Evolutionary conservation across 257 asterid species (phyloP), one percentile per base, ranked within the genome.

Genomic region (Capsicum pubescens): DNA sequence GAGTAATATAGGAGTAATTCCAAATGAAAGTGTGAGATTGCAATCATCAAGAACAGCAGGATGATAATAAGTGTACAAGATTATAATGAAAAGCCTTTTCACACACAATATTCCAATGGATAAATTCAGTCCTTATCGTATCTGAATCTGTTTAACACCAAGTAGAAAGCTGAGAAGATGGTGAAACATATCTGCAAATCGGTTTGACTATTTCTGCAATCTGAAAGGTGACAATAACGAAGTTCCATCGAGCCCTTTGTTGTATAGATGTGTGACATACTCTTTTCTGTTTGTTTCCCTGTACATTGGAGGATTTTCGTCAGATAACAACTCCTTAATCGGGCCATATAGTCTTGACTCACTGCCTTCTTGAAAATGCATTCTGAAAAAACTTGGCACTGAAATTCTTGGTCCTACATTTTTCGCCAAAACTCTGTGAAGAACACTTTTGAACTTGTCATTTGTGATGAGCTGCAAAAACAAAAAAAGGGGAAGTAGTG

Each of bases 221-320:
- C 84, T 89, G 88, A 91, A 91, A 91, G 89, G 92, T 35, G 68
- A 83, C 81, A 91, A 72, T 8, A 88, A 16, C 11, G 94, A 87
- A 55, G 84, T 61, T 66, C 95, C 95, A 82, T 89, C 90, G n/a
- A 90, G 92, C 7, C 96, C 96, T 82, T 92, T 92, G 3, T 87
- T 55, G 86, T 85, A 66, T 52, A 92, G 61, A 50, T 82, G 80
- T 14, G 72, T 83, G 0, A 89, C 86, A 85, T 90, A 89, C 3
- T 94, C 96, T 35, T 88, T 87, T 32, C 95, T 0, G 90, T 91
- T 90, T 2, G 90, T 92, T 86, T 88, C 88, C 61, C 95, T 76
- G 69, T 94, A 94, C 59, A 85, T 93, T 19, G 94, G 90, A 1
- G 92, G 93, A 70, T 90, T 88, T 32, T 90, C 90, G 8, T 92